These are phyloP conservation scores for Clitopilus passeckerianus DNA, from an alignment of 768 basidiomycete genomes.

Conservation along the genomic window DNA sequence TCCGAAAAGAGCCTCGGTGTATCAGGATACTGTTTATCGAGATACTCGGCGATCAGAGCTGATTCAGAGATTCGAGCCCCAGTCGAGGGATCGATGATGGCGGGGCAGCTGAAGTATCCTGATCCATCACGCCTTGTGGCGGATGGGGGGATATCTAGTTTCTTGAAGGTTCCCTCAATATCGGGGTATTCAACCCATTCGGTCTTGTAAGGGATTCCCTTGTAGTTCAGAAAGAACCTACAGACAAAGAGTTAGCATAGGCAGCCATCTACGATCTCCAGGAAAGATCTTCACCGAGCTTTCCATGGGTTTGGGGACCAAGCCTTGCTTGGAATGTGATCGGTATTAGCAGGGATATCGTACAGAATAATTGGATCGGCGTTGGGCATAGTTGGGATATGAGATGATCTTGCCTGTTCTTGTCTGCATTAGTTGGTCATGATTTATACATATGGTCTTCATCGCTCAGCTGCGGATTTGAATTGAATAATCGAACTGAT, in stretches of 20 bases:
- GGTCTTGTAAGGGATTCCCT: conserved; percentile 30
- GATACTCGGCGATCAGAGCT: conserved; percentile 32
- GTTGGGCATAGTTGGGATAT: not conserved
- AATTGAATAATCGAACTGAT: not conserved
- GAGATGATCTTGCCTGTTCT: not conserved
- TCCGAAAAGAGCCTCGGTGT: conserved; percentile 24
- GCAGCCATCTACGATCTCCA: not conserved
- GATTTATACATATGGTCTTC: too few species aligned
- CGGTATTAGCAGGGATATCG: conserved; percentile 32
- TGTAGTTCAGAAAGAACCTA: conserved; percentile 17
- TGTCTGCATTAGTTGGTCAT: not conserved
- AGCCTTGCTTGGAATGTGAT: conserved; percentile 13
- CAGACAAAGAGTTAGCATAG: too few species aligned
- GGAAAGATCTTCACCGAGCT: conserved; percentile 22
- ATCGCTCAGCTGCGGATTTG: not conserved
- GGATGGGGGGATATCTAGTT: conserved; percentile 25
- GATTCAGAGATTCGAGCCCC: conserved; percentile 27
- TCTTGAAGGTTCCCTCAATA: conserved; percentile 25
- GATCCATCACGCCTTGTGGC: conserved; percentile 17
- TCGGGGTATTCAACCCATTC: conserved; percentile 35
- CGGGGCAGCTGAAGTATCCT: conserved; percentile 30
- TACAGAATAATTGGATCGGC: conserved; percentile 31
- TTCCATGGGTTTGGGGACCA: conserved; percentile 46
- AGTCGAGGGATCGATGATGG: conserved; percentile 31
- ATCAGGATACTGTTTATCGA: conserved; percentile 32